A percentile compares a stretch with the other conserved stretches of the same genome.
phyloP scores from a whole-genome alignment of 2,329 filamentous ascomycete species.

The Aspergillus uvarum region DNA sequence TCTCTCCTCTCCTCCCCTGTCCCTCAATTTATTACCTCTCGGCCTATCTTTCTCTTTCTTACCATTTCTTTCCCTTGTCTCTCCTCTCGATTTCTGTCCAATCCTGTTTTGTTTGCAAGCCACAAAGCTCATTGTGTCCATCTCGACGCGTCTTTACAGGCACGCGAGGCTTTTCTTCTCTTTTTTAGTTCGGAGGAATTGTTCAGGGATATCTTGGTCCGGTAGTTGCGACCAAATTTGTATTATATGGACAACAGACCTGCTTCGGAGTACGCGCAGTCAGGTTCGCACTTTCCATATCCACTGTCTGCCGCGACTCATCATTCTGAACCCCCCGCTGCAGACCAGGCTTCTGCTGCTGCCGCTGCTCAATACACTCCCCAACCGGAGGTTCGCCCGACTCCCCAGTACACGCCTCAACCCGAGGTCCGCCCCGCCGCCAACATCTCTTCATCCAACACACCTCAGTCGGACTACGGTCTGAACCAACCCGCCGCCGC shows the following conservation, averaged over 20 bases:
- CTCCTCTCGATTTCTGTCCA: slow-evolving; percentile 8
- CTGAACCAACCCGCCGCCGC: slow-evolving; percentile 70
- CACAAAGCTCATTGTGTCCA: slow-evolving; percentile 31
- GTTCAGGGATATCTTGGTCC: slow-evolving; percentile 21
- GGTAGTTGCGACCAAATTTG: slow-evolving; percentile 26
- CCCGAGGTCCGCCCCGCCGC: slow-evolving; percentile 70
- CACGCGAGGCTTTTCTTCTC: slow-evolving; percentile 20
- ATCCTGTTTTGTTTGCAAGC: slow-evolving; percentile 15
- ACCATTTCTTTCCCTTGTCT: slow-evolving; percentile 5
- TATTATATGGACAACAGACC: slow-evolving; percentile 60
- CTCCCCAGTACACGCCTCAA: slow-evolving; percentile 72
- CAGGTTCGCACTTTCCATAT: slow-evolving; percentile 72
- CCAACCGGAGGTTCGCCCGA: slow-evolving; percentile 40
- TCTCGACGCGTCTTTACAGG: slow-evolving; percentile 32
- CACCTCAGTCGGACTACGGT: slow-evolving; percentile 86
- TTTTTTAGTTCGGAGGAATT: slow-evolving; percentile 21
- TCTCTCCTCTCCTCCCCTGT: slow-evolving; percentile 13
- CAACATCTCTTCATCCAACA: slow-evolving; percentile 74
- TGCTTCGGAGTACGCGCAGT: slow-evolving; percentile 77
- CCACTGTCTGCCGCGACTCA: slow-evolving; percentile 56
- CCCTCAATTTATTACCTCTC: slow-evolving; percentile 14
- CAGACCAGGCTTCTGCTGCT: slow-evolving; percentile 92
- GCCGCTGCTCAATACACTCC: slow-evolving; percentile 42
- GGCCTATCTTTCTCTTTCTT: slow-evolving; percentile 13
- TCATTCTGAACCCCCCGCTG: slow-evolving; percentile 79